phyloP scores from a whole-genome alignment of 192 early-diverging fungal species.

The Backusella tarrabulga region DNA sequence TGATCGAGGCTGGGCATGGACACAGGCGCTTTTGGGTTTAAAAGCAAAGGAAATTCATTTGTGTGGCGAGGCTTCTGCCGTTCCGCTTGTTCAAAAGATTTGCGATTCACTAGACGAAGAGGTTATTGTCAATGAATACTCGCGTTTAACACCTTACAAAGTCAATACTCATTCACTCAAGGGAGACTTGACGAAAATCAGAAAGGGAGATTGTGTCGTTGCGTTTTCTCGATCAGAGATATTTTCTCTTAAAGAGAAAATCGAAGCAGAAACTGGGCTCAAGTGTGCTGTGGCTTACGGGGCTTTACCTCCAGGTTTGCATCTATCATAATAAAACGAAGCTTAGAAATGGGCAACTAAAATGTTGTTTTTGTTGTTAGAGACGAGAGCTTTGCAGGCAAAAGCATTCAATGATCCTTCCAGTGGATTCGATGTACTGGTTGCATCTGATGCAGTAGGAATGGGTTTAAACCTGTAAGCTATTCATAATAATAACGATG shows the following conservation, averaged over 20 bases:
- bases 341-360: not conserved
- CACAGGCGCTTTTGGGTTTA: constrained; percentile 76
- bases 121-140: constrained; percentile 75
- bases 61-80: constrained; percentile 89
- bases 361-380: constrained; percentile 25
- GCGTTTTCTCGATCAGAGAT: constrained; percentile 83
- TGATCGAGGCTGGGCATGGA: constrained; percentile 95
- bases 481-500: not conserved
- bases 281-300: constrained; percentile 93
- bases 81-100: constrained; percentile 75
- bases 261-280: constrained; percentile 73
- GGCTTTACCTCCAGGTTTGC: constrained; percentile 75
- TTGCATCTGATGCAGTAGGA: constrained; percentile 95
- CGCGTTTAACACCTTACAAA: constrained; percentile 69
- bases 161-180: constrained; percentile 56
- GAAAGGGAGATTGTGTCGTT: constrained; percentile 85
- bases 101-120: constrained; percentile 72
- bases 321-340: not conserved
- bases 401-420: constrained; percentile 84
- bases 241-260: constrained; percentile 72
- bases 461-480: constrained; percentile 94
- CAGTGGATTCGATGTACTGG: constrained; percentile 76
- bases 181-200: constrained; percentile 56
- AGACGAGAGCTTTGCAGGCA: constrained; percentile 87
- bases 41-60: constrained; percentile 86